Conservation (phyloP, 148 eudicot species). For the Fagopyrum esculentum region DNA sequence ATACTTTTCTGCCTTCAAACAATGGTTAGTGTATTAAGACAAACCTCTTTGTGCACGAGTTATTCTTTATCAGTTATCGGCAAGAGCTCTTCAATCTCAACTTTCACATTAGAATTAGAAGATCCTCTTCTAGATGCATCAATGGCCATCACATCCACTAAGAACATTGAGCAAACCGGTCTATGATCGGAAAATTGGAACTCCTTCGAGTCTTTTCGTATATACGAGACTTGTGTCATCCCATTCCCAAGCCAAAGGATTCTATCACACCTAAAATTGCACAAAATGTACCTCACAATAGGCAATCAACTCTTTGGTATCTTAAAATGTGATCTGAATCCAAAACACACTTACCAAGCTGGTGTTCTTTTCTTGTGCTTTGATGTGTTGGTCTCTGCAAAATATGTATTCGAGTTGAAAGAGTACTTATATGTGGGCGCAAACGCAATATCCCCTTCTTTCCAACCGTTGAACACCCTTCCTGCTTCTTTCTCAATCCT, state of each 20-base stretch:
- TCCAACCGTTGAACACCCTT: slow-evolving; percentile 67
- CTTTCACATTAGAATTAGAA: slow-evolving; percentile 18
- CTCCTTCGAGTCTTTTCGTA: slow-evolving; percentile 36
- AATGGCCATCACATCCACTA: slow-evolving; percentile 26
- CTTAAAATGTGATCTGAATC: background rate
- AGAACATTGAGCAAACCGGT: slow-evolving; percentile 56
- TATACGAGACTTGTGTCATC: slow-evolving; percentile 38
- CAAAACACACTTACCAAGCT: slow-evolving; percentile 43
- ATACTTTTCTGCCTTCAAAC: background rate
- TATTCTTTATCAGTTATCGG: slow-evolving; percentile 10
- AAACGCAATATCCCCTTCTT: slow-evolving; percentile 57
- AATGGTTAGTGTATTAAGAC: background rate
- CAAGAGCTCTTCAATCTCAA: slow-evolving; percentile 30
- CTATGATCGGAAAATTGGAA: slow-evolving; percentile 63
- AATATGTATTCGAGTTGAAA: slow-evolving; percentile 45
- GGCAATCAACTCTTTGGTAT: background rate
- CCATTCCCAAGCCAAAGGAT: slow-evolving; percentile 64
- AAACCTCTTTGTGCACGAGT: background rate
- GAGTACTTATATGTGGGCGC: slow-evolving; percentile 70
- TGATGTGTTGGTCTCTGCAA: slow-evolving; percentile 46
- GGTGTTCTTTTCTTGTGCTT: slow-evolving; percentile 65
- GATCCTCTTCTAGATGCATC: slow-evolving; percentile 17
- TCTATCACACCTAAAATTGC: slow-evolving; percentile 57
- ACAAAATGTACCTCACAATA: background rate
- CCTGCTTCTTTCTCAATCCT: slow-evolving; percentile 61